Base-by-base conservation (phyloP, 805 yeast genomes). In the Starmerella khaoyaiensis region DNA sequence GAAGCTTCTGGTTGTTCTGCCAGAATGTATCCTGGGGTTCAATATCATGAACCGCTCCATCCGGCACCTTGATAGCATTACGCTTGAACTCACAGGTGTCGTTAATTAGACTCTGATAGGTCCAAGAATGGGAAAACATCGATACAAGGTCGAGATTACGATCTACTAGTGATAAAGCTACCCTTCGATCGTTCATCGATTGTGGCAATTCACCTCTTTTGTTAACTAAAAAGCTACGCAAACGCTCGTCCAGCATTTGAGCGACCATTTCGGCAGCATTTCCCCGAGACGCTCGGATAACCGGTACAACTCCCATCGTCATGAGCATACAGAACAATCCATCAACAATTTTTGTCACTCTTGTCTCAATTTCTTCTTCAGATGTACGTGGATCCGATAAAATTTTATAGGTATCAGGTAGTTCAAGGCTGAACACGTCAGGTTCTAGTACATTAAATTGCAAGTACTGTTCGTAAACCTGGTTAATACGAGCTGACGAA, bases 121-220 rank as follows among this genome's bases (percentile, higher is more conserved):
- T 86, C 96, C 97, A 87, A 10, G 96, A 82, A 60, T 90, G 99
- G 1, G 87, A 72, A 58, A 90, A 76, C 96, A 90, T 87, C 12
- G 94, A 78, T 2, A 90, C 77, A 44, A 90, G 65, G 59, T 90
- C 97, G 41, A 90, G 67, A 54, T 79, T 81, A 58, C 99, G 69
- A 60, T 90, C 99, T 31, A 90, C 60, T 28, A 90, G 58, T 22
- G 93, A 68, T 49, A 90, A 64, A 10, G 87, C 95, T 3, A 79
- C 72, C 43, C 94, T 65, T 12, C 42, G 35, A 10, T 45, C 47
- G 31, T 29, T 33, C 44, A 45, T 34, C n/a, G 23, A 25, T 18
- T 30, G 40, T 11, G 52, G 47, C 21, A 43, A 36, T 30, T 37
- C 41, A 40, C 76, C 77, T 53, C 60, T 74, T 39, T 79, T 60